Percentiles rank a stretch among this genome's conserved stretches.
phyloP scores from a whole-genome alignment of 768 basidiomycete genomes.

The Boletus insuetus region DNA sequence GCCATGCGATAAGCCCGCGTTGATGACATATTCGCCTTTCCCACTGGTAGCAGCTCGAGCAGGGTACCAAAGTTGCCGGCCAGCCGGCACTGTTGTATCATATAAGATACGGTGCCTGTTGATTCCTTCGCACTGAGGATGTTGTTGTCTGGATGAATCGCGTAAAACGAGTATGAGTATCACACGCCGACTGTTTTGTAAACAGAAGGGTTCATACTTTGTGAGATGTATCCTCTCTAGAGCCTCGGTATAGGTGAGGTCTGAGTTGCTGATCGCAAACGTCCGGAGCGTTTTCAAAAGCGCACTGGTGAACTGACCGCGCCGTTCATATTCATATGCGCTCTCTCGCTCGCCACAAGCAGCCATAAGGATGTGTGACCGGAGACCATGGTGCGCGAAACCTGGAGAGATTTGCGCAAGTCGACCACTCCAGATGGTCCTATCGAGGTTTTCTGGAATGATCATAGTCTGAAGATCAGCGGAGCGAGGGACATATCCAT shows the following conservation, averaged over 20 bases:
- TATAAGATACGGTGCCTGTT: conserved; percentile 16
- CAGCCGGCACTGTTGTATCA: conserved; percentile 15
- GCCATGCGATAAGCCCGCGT: conserved; percentile 28
- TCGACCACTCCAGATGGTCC: conserved; percentile 20
- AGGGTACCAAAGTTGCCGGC: conserved; percentile 3
- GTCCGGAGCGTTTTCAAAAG: conserved; percentile 17
- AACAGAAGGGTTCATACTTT: neutral
- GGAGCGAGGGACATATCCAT: conserved; percentile 3
- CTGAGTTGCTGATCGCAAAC: neutral
- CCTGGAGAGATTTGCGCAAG: conserved; percentile 14
- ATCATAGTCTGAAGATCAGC: neutral
- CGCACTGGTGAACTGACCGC: conserved; percentile 27
- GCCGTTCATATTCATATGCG: conserved; percentile 25
- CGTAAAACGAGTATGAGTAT: neutral
- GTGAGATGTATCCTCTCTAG: conserved; percentile 15
- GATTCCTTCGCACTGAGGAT: conserved; percentile 31
- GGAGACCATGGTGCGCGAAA: conserved; percentile 30
- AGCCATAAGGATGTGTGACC: conserved; percentile 41
- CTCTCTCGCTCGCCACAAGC: conserved; percentile 38
- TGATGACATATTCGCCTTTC: conserved; percentile 14
- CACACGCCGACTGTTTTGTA: no score
- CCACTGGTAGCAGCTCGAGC: neutral
- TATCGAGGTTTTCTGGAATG: conserved; percentile 23
- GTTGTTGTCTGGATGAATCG: conserved; percentile 18
- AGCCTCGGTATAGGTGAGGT: conserved; percentile 25